phyloP scores from a whole-genome alignment of 768 basidiomycete species.

The Suillus spraguei region DNA sequence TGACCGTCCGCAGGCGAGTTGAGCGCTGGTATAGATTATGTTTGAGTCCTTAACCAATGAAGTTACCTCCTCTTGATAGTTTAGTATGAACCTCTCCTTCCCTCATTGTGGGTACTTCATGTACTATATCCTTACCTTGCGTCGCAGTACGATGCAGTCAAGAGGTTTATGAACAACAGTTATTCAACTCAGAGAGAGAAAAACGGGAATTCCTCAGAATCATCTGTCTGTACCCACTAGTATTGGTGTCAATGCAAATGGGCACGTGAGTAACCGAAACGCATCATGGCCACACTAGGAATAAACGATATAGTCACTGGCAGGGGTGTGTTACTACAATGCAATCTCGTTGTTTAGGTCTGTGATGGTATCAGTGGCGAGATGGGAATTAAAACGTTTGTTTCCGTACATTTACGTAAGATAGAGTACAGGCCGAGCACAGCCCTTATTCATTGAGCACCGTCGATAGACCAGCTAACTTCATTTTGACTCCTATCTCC shows the following conservation, averaged over 20 bases:
- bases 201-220: not conserved
- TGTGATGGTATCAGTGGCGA: not conserved
- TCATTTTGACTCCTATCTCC: too few relatives aligned
- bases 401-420: not conserved
- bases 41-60: not conserved
- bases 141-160: not conserved
- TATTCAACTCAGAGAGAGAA: not conserved
- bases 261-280: not conserved
- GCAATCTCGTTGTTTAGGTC: not conserved
- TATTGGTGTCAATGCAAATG: not conserved
- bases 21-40: not conserved
- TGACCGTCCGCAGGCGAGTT: too few relatives aligned
- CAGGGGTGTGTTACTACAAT: too few relatives aligned
- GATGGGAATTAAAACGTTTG: not conserved
- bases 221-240: not conserved
- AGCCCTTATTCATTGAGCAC: slow-evolving; percentile 34
- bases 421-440: not conserved
- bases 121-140: not conserved
- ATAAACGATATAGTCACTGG: not conserved
- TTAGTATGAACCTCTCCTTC: not conserved
- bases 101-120: not conserved
- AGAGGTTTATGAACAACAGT: not conserved
- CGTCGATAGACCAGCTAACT: slow-evolving; percentile 58
- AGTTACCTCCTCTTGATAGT: not conserved
- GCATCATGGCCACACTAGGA: not conserved